Evolutionary conservation across 2,329 filamentous ascomycete species (phyloP), one percentile per base, ranked within the genome.

Genomic region (Aplosporella prunicola): DNA sequence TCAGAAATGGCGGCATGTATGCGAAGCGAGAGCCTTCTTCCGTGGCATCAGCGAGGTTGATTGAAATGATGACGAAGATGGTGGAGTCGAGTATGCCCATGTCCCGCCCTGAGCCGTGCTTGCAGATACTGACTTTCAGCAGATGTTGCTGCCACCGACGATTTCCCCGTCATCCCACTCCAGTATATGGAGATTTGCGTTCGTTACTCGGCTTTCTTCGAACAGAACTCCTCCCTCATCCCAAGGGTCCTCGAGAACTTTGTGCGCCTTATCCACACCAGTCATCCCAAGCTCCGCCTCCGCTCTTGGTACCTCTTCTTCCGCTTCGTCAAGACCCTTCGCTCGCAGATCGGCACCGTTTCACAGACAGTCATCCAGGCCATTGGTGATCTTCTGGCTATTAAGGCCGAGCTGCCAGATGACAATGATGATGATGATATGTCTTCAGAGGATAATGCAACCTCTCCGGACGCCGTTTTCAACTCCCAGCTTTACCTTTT

Each of bases 101-200:
- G 14, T n/a, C 13, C 35, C 20, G 22, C 32, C 24, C 15, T 20
- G 5, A 13, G 9, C 8, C 22, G 22, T n/a, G 8, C 8, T 6
- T 18, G 9, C 10, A 9, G 15, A 5, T 8, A 20, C 32, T 40
- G 27, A 39, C 20, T 24, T 5, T 7, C 20, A 15, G 5, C 47
- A 88, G 86, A 84, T 48, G 82, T 95, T 47, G 80, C 85, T 42
- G 81, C 73, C 28, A 93, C 32, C 11, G 32, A 89, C 59, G 78
- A 80, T 11, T 91, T 96, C 56, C 89, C 91, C 2, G 86, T 88
- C 11, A 88, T 95, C 35, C 77, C 95, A 45, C 70, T 98, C 15
- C 87, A 95, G 62, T 98, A 93, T 55, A 95, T 98, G 88, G 91
- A 98, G 59, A 93, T 94, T 23, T 94, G 88, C 58, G 88, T 94